phyloP scores from a whole-genome alignment of 2,329 filamentous ascomycete species.

The Fusarium illudens region DNA sequence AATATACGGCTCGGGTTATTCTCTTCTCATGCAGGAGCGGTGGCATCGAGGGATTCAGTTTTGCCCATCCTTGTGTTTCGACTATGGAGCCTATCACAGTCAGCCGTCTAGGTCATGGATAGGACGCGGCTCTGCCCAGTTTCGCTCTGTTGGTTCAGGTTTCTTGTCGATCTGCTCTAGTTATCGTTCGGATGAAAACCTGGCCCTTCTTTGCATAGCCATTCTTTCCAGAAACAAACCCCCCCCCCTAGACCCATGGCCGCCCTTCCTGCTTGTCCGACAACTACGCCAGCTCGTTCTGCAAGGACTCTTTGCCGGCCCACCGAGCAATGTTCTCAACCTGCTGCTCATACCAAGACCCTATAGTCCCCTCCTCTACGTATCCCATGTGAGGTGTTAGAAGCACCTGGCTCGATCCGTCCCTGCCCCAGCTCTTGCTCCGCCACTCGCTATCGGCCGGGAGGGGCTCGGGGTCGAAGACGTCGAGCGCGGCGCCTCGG shows the following conservation, averaged over 20 bases:
- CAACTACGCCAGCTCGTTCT: conserved; percentile 28
- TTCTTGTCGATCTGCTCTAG: not conserved
- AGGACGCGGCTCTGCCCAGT: conserved; percentile 17
- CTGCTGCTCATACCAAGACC: conserved; percentile 73
- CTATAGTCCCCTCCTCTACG: conserved; percentile 70
- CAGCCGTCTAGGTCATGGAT: conserved; percentile 23
- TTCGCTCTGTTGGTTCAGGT: not conserved
- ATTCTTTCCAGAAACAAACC: conserved; percentile 8
- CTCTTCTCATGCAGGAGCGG: conserved; percentile 20
- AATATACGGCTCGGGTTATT: no score
- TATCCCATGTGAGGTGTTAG: conserved; percentile 80
- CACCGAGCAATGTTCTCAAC: conserved; percentile 69
- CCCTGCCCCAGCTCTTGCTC: conserved; percentile 67
- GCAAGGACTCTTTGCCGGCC: conserved; percentile 40
- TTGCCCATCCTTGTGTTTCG: conserved; percentile 9
- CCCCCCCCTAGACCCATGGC: conserved; percentile 21
- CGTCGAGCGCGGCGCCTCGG: conserved; percentile 74
- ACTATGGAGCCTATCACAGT: conserved; percentile 22
- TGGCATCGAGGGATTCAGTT: conserved; percentile 5
- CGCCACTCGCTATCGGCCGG: conserved; percentile 73
- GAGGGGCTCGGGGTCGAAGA: conserved; percentile 77
- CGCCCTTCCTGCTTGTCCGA: not conserved
- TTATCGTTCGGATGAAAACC: conserved; percentile 17
- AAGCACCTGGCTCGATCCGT: conserved; percentile 67
- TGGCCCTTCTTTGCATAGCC: conserved; percentile 3